These are phyloP conservation scores for Kodamaea jinghongensis DNA, from an alignment of 805 yeast genomes.

Conservation along the genomic window DNA sequence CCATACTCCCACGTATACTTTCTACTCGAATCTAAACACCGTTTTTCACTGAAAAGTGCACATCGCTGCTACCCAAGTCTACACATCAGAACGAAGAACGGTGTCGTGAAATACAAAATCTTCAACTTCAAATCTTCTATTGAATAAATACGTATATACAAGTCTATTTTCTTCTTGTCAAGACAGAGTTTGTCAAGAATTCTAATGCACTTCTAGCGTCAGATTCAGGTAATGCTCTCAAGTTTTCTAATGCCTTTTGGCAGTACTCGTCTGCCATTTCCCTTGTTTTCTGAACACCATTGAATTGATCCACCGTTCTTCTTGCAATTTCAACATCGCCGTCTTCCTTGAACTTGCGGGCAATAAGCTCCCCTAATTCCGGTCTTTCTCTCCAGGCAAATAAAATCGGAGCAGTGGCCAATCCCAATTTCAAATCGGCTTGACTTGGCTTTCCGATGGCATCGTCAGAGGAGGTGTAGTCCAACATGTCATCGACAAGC, in stretches of 20 bases:
- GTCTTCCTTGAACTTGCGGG: conserved; percentile 71
- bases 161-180: conserved; percentile 70
- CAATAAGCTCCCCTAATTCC: conserved; percentile 77
- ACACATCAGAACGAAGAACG: no score
- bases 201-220: conserved; percentile 88
- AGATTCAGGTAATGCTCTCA: conserved; percentile 77
- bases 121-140: neutral
- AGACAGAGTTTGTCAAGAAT: conserved; percentile 75
- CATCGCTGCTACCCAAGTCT: no score
- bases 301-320: conserved; percentile 61
- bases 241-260: conserved; percentile 65
- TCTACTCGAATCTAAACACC: no score
- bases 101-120: no score
- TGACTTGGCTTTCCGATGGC: conserved; percentile 94
- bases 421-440: conserved; percentile 88
- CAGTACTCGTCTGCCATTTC: conserved; percentile 77
- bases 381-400: conserved; percentile 93
- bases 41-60: no score
- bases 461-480: conserved; percentile 83
- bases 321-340: conserved; percentile 89
- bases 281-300: conserved; percentile 76
- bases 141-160: conserved; percentile 9
- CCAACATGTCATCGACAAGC: conserved; percentile 93
- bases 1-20: no score
- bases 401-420: conserved; percentile 95